Evolutionary conservation across 169 alveolate genomes (phyloP).

Genomic region (Plasmodium cynomolgi): DNA sequence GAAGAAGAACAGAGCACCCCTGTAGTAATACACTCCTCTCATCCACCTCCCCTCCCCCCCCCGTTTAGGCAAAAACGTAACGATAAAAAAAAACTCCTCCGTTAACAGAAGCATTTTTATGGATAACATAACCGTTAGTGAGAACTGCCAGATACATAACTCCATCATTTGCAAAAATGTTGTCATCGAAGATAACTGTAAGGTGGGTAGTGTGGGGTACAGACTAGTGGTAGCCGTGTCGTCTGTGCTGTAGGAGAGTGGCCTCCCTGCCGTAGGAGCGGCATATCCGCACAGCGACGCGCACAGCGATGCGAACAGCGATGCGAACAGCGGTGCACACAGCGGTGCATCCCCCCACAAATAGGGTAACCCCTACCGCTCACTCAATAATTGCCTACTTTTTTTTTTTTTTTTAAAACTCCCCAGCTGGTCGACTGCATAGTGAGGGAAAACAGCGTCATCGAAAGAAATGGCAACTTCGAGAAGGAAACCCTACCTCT

Average conservation of each 20-base stretch:
- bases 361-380: not conserved
- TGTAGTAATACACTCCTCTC: not conserved
- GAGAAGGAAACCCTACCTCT: slow-evolving; percentile 67
- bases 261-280: not conserved
- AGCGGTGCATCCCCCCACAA: too few species aligned
- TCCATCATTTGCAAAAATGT: slow-evolving; percentile 78
- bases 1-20: not conserved
- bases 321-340: not conserved
- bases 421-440: slow-evolving; percentile 50
- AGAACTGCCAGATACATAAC: slow-evolving; percentile 76
- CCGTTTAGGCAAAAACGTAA: slow-evolving; percentile 76
- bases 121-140: slow-evolving; percentile 78
- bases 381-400: not conserved
- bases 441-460: slow-evolving; percentile 31
- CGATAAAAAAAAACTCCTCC: slow-evolving; percentile 72
- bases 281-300: not conserved
- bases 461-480: slow-evolving; percentile 32
- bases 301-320: too few species aligned
- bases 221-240: not conserved
- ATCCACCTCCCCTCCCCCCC: not conserved
- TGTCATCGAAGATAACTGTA: slow-evolving; percentile 75
- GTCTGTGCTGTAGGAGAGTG: too few species aligned
- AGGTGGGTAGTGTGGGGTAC: slow-evolving; percentile 49
- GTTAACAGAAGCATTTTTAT: slow-evolving; percentile 78
- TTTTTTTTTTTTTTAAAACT: slow-evolving; percentile 10